Conservation (phyloP, 768 basidiomycete genomes). For the Mycena rosella region DNA sequence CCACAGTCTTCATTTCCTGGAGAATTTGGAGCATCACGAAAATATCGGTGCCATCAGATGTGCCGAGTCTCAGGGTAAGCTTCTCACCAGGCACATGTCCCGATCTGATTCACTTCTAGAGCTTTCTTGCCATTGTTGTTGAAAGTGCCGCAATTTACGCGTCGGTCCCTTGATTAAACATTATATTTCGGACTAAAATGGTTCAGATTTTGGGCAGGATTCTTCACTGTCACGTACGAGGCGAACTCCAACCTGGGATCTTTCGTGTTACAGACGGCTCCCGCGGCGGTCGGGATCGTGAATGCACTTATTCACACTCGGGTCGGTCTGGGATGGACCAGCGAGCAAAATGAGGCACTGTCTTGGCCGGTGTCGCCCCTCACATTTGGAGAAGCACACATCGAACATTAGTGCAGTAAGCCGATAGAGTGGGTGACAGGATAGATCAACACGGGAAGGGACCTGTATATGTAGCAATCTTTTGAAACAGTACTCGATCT, state of each 20-base stretch:
- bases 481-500: no score
- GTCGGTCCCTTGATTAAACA: not conserved
- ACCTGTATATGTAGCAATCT: no score
- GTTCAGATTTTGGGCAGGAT: not conserved
- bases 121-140: conserved; percentile 11
- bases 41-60: not conserved
- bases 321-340: conserved; percentile 7
- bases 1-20: conserved; percentile 6
- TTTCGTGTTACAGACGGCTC: not conserved
- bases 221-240: not conserved
- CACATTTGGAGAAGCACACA: no score
- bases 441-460: no score
- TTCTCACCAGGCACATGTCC: no score
- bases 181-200: not conserved
- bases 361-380: not conserved
- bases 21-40: conserved; percentile 5
- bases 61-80: not conserved
- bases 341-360: not conserved
- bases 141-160: conserved; percentile 22
- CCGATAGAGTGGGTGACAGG: no score
- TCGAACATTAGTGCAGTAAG: no score
- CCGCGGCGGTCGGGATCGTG: conserved; percentile 13
- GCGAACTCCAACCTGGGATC: conserved; percentile 1
- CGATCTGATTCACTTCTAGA: not conserved
- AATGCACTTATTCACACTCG: conserved; percentile 24